Conservation (phyloP, 371 early-diverging fungal genomes). For the Mucor sp. region DNA sequence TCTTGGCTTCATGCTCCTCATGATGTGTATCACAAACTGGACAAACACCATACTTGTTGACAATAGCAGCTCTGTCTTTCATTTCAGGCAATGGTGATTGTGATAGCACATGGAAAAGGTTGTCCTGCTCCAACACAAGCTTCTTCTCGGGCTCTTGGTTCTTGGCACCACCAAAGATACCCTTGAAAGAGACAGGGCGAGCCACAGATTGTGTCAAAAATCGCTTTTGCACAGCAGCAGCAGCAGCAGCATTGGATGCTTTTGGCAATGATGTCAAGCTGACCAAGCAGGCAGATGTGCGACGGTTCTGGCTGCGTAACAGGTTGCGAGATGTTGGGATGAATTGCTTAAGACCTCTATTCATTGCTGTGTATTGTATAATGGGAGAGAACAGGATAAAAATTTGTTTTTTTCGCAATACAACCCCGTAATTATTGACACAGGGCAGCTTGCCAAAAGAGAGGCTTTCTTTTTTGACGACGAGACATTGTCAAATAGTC, state of each 20-base stretch:
- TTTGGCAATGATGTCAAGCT: background rate
- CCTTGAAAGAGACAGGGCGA: slow-evolving; percentile 42
- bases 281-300: background rate
- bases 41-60: slow-evolving; percentile 72
- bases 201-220: slow-evolving; percentile 20
- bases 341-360: slow-evolving; percentile 14
- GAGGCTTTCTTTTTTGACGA: background rate
- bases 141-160: slow-evolving; percentile 6
- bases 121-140: slow-evolving; percentile 51
- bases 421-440: background rate
- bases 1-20: slow-evolving; percentile 31
- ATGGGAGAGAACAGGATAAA: background rate
- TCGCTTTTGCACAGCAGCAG: slow-evolving; percentile 3
- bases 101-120: slow-evolving; percentile 74
- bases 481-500: background rate
- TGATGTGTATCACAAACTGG: slow-evolving; percentile 68
- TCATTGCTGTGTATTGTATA: slow-evolving; percentile 7
- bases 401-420: slow-evolving; percentile 2
- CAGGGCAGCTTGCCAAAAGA: background rate
- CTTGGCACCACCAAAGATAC: slow-evolving; percentile 22
- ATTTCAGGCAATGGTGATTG: slow-evolving; percentile 75
- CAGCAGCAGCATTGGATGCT: background rate
- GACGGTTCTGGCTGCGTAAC: slow-evolving; percentile 1
- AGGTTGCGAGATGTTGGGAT: slow-evolving; percentile 8
- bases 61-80: slow-evolving; percentile 68